Base-by-base conservation (phyloP, 2,329 filamentous ascomycete species). In the Paraphoma sp. region DNA sequence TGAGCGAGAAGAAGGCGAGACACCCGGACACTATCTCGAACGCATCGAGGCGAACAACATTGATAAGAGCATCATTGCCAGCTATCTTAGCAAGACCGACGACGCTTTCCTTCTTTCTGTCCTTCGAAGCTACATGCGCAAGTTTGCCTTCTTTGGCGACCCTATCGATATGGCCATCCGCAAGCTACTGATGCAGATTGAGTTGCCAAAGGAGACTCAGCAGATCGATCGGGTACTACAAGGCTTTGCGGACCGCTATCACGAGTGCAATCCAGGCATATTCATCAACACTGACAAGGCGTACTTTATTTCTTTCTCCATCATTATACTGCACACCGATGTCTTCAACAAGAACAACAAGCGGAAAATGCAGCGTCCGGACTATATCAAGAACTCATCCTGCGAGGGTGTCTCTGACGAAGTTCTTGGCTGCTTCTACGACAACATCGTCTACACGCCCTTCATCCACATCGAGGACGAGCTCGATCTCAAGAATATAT, bases 291-390 rank as follows among this genome's bases (percentile, higher is more conserved):
- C 93, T 16, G 95, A 98, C 70, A 92, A 97, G 78, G 93, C 95
- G n/a, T 97, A 98, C 75, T 97, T 98, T 70, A 94, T 98, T 62
- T 93, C 94, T 14, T 99, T 99, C 73, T 98, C 94, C 1, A 87
- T 99, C 54, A 86, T 99, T 57, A 97, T 99, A 65, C 82, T 99
- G 33, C 95, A 99, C 69, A 98, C 95, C 0, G 95, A 99, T 73
- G 92, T 96, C n/a, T 98, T 98, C 86, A 99, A 99, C 82, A 97
- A 96, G 79, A 99, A 98, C 81, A 98, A 98, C 80, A 98, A 98
- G 80, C 87, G 95, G 76, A 99, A 99, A 78, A 99, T 99, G 95
- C 93, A 96, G 72, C 96, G 96, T 73, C 80, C 85, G 0, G 95
- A 98, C 71, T 99, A 99, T 77, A 84, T 98, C 66, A 97, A 96